These are phyloP conservation scores for Camellia lanceoleosa DNA, from an alignment of 148 eudicot species.

Conservation along the genomic window DNA sequence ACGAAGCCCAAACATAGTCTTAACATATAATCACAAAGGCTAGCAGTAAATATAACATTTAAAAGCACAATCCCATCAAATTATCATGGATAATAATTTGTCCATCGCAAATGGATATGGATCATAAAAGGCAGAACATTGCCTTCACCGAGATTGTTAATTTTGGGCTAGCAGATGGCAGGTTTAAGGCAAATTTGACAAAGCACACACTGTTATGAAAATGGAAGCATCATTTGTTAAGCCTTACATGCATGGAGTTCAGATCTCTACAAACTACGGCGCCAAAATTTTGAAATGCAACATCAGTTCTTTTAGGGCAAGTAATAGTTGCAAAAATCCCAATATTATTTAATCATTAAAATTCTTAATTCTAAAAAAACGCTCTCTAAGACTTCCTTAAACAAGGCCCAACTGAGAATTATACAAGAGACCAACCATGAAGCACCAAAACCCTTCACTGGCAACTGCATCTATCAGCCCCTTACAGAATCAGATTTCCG, in stretches of 20 bases:
- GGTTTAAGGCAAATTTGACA: neutral
- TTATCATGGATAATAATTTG: neutral
- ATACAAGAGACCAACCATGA: neutral
- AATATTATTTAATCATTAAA: too few relatives aligned
- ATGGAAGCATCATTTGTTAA: neutral
- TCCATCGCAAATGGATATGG: neutral
- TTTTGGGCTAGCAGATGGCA: neutral
- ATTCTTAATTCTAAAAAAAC: neutral
- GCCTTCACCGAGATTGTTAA: neutral
- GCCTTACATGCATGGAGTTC: neutral
- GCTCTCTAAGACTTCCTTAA: neutral
- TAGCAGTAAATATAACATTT: neutral
- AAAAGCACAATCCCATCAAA: neutral
- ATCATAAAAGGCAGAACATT: neutral
- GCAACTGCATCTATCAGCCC: conserved; percentile 3
- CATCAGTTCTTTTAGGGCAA: neutral
- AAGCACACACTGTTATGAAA: neutral
- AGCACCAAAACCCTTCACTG: neutral
- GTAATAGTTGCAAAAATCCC: neutral
- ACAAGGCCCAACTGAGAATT: neutral
- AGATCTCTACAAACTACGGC: neutral
- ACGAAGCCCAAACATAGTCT: neutral
- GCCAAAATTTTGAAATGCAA: neutral
- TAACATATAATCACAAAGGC: neutral
- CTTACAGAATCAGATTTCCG: neutral